Base-by-base conservation (phyloP, 169 alveolate genomes). In the Besnoitia besnoiti region DNA sequence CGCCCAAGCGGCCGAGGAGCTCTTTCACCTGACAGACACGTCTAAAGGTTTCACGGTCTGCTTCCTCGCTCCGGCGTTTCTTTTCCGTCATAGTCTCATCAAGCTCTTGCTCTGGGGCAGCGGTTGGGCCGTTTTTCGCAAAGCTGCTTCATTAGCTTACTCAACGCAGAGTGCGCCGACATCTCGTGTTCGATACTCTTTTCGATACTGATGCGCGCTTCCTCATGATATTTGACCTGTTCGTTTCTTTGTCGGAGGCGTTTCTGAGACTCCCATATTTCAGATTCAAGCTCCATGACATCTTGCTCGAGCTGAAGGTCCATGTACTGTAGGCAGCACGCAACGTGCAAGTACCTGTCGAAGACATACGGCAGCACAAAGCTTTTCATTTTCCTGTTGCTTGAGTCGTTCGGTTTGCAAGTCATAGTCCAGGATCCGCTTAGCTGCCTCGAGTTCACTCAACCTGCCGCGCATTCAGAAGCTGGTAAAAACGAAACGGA, bases 351-450 rank as follows among this genome's bases (percentile, higher is more conserved):
- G 33, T 27, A 21, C 14, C 61, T 5, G n/a, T 0, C 33, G 0
- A 14, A 35, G 8, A 35, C 87, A 39, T 39, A 77, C 87, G 50
- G 50, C 14, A 16, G 50, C 12, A 77, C 50, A 42, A 0, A 42
- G 50, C 21, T 39, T 37, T 37, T 77, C 40, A 10, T 40, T 77
- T 77, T 77, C 87, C 19, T 42, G 47, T 7, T 21, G 14, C 87
- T 40, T 39, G 8, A 77, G n/a, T 14, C 35, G 59, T 46, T 77
- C 61, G 40, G 59, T 77, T 37, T 40, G 87, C 50, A 77, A 35
- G 87, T 77, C 87, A 77, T 77, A 77, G 37, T 77, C 59, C 10
- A 77, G 87, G 21, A 77, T 33, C 40, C 87, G 87, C 59, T 77
- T 77, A 8, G 19, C 59, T 19, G 87, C 87, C 59, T 77, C 87